phyloP scores from a whole-genome alignment of 2,329 filamentous ascomycete genomes.

The Magnaporthales sp. region DNA sequence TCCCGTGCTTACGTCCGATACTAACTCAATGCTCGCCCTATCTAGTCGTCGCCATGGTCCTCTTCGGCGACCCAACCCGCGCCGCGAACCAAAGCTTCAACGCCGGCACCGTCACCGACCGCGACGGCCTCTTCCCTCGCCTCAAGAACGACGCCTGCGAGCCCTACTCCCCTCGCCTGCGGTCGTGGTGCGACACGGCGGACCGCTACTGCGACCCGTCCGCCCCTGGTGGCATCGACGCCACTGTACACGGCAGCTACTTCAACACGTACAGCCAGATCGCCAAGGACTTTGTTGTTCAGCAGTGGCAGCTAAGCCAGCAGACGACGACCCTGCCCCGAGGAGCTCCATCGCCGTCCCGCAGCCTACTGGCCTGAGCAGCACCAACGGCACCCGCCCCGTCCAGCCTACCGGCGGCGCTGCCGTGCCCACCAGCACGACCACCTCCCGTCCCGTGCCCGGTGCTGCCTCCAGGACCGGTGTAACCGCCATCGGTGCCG shows the following conservation, averaged over 20 bases:
- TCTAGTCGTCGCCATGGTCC: slow-evolving; percentile 1
- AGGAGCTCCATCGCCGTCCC: neutral
- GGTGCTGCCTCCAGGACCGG: neutral
- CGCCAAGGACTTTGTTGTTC: slow-evolving; percentile 14
- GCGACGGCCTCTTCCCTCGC: slow-evolving; percentile 13
- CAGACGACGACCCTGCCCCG: neutral
- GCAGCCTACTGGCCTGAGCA: neutral
- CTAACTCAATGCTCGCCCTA: neutral
- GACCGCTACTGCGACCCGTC: slow-evolving; percentile 17
- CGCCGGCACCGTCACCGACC: neutral
- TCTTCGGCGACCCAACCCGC: slow-evolving; percentile 4
- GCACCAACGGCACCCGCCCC: neutral
- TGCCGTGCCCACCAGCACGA: neutral
- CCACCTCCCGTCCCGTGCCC: neutral
- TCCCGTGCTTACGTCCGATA: neutral
- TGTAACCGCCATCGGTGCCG: neutral
- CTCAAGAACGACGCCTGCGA: slow-evolving; percentile 13
- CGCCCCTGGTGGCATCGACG: slow-evolving; percentile 9
- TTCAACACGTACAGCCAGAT: slow-evolving; percentile 15
- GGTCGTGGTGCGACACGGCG: slow-evolving; percentile 16
- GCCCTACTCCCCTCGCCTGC: slow-evolving; percentile 12
- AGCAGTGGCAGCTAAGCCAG: slow-evolving; percentile 10
- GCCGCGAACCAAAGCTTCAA: slow-evolving; percentile 1
- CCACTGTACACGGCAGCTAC: slow-evolving; percentile 15
- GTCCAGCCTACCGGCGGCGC: neutral